Evolutionary conservation across 805 yeast species (phyloP).

Genomic region (Brettanomyces sp.): DNA sequence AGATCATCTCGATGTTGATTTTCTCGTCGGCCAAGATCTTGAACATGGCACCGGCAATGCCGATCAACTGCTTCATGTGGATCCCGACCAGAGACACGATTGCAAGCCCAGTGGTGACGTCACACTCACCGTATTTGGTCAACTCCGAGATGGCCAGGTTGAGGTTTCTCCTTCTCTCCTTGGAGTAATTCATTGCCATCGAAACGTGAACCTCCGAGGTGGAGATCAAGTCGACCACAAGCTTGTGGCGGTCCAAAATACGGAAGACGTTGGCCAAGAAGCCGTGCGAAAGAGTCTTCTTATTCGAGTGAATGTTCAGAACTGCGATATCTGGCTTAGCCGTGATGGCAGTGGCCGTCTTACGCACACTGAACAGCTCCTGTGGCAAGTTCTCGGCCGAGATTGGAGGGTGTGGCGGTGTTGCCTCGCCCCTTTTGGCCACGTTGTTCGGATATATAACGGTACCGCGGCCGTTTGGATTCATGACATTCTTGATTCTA

Average conservation of each 20-base stretch:
- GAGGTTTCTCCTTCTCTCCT: constrained; percentile 43
- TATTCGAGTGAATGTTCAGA: constrained; percentile 86
- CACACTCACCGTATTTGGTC: constrained; percentile 77
- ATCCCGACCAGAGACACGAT: constrained; percentile 93
- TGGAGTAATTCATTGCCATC: constrained; percentile 87
- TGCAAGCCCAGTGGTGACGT: constrained; percentile 77
- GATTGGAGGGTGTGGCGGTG: constrained; percentile 94
- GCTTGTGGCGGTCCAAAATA: constrained; percentile 69
- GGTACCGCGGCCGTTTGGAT: constrained; percentile 90
- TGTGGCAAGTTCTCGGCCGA: constrained; percentile 44
- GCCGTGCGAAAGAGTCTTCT: constrained; percentile 87
- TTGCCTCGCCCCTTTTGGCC: constrained; percentile 75
- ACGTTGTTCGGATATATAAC: constrained; percentile 87
- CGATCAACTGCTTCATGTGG: constrained; percentile 93
- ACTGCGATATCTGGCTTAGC: constrained; percentile 90
- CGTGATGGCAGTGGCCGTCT: constrained; percentile 92
- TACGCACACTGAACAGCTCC: constrained; percentile 34
- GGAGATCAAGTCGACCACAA: constrained; percentile 92
- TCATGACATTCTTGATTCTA: constrained; percentile 90
- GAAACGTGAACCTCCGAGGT: constrained; percentile 98
- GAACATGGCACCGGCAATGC: constrained; percentile 97
- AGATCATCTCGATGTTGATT: constrained; percentile 94
- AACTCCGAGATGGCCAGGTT: constrained; percentile 72
- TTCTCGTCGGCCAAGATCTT: constrained; percentile 84
- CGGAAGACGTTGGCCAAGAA: constrained; percentile 87